These are phyloP conservation scores for Talaromyces adpressus DNA, from an alignment of 495 filamentous ascomycete genomes.

Conservation along the genomic window DNA sequence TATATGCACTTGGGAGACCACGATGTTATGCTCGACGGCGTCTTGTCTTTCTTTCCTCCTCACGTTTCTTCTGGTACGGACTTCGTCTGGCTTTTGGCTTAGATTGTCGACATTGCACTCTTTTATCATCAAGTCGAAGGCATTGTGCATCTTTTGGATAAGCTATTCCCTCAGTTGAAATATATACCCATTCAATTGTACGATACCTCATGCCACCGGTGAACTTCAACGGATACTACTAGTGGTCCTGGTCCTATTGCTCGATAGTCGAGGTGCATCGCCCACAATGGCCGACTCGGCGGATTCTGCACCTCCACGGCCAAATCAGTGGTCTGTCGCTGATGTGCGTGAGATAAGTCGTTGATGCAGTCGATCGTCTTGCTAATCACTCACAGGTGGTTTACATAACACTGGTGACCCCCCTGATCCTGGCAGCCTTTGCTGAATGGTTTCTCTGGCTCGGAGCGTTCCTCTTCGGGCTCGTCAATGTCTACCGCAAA, in stretches of 20 bases:
- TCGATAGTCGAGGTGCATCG: neutral
- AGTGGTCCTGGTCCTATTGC: neutral
- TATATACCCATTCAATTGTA: neutral
- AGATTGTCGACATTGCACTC: neutral
- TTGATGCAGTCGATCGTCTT: neutral
- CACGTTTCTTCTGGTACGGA: neutral
- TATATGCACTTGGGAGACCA: neutral
- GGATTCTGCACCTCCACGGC: neutral
- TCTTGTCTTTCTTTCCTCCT: neutral
- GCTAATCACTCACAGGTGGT: slow-evolving; percentile 50
- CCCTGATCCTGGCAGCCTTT: slow-evolving; percentile 76
- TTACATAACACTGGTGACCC: slow-evolving; percentile 75
- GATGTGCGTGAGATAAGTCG: slow-evolving; percentile 47
- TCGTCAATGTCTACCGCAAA: slow-evolving; percentile 82
- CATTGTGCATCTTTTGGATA: neutral
- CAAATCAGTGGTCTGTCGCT: slow-evolving; percentile 48
- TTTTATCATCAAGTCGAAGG: neutral
- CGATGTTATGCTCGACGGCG: neutral
- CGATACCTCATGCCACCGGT: neutral
- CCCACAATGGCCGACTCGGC: neutral
- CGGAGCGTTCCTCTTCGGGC: slow-evolving; percentile 84
- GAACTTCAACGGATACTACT: neutral
- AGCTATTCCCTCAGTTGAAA: neutral
- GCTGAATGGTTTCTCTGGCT: slow-evolving; percentile 96
- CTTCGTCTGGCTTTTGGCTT: neutral